phyloP scores from a whole-genome alignment of 2,329 filamentous ascomycete species.

The Fonsecaea nubica region DNA sequence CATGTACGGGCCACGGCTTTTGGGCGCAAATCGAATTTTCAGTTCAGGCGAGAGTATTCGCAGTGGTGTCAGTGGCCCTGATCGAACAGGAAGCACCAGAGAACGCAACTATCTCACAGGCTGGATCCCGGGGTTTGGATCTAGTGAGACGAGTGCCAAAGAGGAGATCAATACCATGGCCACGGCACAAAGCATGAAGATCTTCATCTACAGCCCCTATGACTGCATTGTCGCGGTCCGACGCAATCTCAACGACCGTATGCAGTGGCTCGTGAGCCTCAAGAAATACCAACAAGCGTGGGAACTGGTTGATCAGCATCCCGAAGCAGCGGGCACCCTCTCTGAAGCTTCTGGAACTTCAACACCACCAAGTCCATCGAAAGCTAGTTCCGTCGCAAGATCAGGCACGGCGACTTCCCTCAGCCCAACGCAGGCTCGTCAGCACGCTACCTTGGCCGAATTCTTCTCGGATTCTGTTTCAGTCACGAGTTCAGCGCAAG shows the following conservation, averaged over 20 bases:
- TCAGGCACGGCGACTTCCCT: conserved; percentile 41
- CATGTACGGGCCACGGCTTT: conserved; percentile 79
- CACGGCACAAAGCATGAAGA: conserved; percentile 69
- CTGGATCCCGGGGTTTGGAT: conserved; percentile 56
- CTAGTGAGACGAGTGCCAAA: conserved; percentile 45
- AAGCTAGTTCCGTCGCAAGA: conserved; percentile 37
- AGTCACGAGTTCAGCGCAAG: conserved; percentile 64
- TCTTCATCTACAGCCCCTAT: conserved; percentile 95
- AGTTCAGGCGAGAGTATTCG: conserved; percentile 81
- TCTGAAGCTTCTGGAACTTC: conserved; percentile 47
- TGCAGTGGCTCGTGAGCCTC: conserved; percentile 83
- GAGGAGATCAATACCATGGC: conserved; percentile 57
- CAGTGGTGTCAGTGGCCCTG: conserved; percentile 59
- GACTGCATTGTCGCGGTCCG: conserved; percentile 94
- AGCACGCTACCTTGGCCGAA: conserved; percentile 61
- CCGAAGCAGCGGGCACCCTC: conserved; percentile 65
- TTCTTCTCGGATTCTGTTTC: conserved; percentile 76
- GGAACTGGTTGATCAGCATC: conserved; percentile 86
- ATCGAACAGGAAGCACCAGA: conserved; percentile 52
- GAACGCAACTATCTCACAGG: conserved; percentile 62
- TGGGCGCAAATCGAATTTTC: conserved; percentile 57
- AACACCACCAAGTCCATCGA: conserved; percentile 51
- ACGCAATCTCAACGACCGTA: conserved; percentile 82
- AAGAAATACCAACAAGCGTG: conserved; percentile 84
- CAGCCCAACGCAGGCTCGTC: conserved; percentile 44